Base-by-base conservation (phyloP, 2,329 filamentous ascomycete genomes). In the Gaeumannomyces tritici region DNA sequence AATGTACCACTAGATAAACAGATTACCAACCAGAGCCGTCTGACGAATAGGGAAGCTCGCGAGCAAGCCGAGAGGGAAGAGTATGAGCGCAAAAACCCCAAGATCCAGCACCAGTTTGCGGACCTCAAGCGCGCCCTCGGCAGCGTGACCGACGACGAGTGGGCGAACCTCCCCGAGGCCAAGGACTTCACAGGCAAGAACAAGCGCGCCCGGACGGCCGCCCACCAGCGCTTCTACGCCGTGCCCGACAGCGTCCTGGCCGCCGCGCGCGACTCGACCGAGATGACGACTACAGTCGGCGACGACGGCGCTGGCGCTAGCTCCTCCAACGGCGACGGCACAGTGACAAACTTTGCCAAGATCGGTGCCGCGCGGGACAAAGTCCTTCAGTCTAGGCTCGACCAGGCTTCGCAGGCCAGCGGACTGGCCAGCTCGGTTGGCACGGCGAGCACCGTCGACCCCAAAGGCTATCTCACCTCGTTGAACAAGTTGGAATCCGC, bases 101-200 rank as follows among this genome's bases (percentile, higher is more conserved):
- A 98, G 77, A 97, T 99, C 61, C 91, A 96, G 72, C 91, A 97
- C 68, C 95, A 99, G 74, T 99, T 99, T 74, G 92, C 93, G 72
- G 95, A 98, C 70, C 79, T 98, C 61, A 99, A 99, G 76, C 86
- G 96, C 70, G 91, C 91, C 6, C 83, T 99, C 51, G 89, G 90
- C 55, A 89, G 88, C 7, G 89, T 99, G 31, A 90, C 90, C 56
- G 93, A 98, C 73, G 93, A 99, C 65, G 93, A 99, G 69, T 99
- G 95, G 95, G 92, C 91, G 54, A 96, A 87, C 70, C 81, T 99
- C 55, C 96, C 95, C 6, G 96, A 99, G 70, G 93, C 97, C 42
- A 95, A 96, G 69, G 95, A 99, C 74, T 82, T 98, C 73, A 99
- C 95, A 0, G 93, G 95, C 67, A 96, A 95, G 78, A 96, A 96